phyloP scores from a whole-genome alignment of 257 asterid genomes.

The Anisodus tanguticus region DNA sequence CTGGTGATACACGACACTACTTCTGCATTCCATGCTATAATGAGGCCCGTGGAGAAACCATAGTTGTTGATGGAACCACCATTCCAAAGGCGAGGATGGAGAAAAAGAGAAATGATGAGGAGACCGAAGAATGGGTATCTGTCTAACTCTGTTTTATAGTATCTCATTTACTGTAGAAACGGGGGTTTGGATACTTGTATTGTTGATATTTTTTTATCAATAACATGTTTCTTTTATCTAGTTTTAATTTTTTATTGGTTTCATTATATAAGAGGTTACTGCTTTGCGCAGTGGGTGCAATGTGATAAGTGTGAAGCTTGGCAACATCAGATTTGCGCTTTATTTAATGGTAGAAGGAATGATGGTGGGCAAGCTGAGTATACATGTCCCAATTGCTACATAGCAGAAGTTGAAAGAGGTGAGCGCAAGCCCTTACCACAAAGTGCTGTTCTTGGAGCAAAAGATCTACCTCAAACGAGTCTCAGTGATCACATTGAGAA shows the following conservation, averaged over 20 bases:
- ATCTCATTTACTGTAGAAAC: background rate
- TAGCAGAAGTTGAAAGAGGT: constrained; percentile 87
- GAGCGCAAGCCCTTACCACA: constrained; percentile 89
- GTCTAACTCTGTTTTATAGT: background rate
- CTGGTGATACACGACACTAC: constrained; percentile 90
- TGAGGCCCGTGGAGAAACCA: constrained; percentile 87
- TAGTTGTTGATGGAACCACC: constrained; percentile 67
- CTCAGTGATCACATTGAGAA: constrained; percentile 94
- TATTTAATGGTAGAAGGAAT: constrained; percentile 97
- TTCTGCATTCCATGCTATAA: constrained; percentile 91
- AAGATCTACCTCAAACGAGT: constrained; percentile 90
- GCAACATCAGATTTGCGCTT: constrained; percentile 99
- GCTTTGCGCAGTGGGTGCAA: constrained; percentile 95
- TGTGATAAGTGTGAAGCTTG: constrained; percentile 99
- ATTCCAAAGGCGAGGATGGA: constrained; percentile 81
- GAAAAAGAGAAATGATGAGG: constrained; percentile 91
- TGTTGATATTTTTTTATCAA: background rate
- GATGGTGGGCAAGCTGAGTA: constrained; percentile 99
- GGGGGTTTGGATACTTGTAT: background rate
- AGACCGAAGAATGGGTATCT: constrained; percentile 95
- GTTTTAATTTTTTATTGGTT: constrained; percentile 1
- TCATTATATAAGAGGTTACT: constrained; percentile 27
- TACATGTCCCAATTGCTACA: constrained; percentile 97
- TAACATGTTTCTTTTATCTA: background rate
- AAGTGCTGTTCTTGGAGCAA: constrained; percentile 98